Percentiles rank a stretch among this genome's conserved stretches.
These are phyloP conservation scores for Stygiomarasmius scandens DNA, from an alignment of 1,284 basidiomycete species.

Conservation along the genomic window DNA sequence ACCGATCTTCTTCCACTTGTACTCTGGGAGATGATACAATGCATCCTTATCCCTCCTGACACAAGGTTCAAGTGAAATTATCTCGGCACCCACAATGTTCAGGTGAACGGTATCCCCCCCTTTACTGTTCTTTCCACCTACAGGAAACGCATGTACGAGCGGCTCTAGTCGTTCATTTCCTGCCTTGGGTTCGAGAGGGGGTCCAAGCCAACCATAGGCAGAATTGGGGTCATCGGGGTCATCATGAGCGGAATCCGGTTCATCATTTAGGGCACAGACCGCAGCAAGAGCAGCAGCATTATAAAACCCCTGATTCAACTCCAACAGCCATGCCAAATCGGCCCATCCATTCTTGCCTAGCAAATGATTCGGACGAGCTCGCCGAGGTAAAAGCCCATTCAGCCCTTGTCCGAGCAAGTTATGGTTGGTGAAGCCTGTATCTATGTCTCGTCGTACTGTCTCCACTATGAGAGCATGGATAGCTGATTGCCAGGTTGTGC, in stretches of 20 bases:
- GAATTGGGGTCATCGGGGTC: slow-evolving; percentile 3
- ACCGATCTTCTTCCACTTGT: background rate
- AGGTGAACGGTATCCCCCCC: background rate
- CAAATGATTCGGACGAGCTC: slow-evolving; percentile 22
- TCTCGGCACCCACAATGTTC: slow-evolving; percentile 14
- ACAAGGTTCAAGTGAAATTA: slow-evolving; percentile 3
- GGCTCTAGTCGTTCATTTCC: slow-evolving; percentile 26
- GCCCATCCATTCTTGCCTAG: slow-evolving; percentile 25
- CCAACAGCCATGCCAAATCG: slow-evolving; percentile 29
- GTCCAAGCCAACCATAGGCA: slow-evolving; percentile 24
- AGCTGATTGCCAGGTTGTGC: slow-evolving; percentile 24
- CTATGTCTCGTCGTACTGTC: slow-evolving; percentile 23
- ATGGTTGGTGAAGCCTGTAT: slow-evolving; percentile 17
- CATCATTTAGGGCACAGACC: slow-evolving; percentile 17
- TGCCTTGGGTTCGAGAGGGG: slow-evolving; percentile 21
- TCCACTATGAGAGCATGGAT: slow-evolving; percentile 30
- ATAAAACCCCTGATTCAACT: slow-evolving; percentile 31
- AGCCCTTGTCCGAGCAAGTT: slow-evolving; percentile 24
- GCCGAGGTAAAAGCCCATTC: slow-evolving; percentile 28
- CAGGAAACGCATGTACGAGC: slow-evolving; percentile 24
- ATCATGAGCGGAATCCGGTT: too few relatives aligned
- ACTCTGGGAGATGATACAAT: background rate
- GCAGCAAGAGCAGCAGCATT: slow-evolving; percentile 27
- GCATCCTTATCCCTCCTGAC: slow-evolving; percentile 13
- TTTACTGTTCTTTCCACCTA: background rate